Percentiles rank a stretch among this genome's conserved stretches.
Evolutionary conservation across 75 land plant species (phyloP).

Genomic region (Sequoiadendron giganteum): DNA sequence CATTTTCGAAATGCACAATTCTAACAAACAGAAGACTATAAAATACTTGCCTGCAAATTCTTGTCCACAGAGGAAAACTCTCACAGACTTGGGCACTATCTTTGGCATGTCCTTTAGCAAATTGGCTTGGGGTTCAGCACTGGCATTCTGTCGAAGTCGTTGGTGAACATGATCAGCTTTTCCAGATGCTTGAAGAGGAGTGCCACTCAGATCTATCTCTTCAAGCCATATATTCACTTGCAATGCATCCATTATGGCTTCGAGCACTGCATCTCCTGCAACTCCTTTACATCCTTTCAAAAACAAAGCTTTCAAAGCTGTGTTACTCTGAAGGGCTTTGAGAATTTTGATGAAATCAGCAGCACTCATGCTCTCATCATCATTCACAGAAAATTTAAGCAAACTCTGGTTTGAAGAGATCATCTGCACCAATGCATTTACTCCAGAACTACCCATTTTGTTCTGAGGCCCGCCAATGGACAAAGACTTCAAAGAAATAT

Average conservation of each 20-base stretch:
- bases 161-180: conserved; percentile 51
- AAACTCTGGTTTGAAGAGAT: conserved; percentile 55
- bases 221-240: conserved; percentile 80
- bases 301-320: conserved; percentile 45
- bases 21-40: not conserved
- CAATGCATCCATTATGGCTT: conserved; percentile 52
- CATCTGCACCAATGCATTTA: conserved; percentile 44
- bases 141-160: conserved; percentile 55
- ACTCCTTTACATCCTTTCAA: conserved; percentile 70
- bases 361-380: conserved; percentile 45
- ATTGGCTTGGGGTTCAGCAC: conserved; percentile 29
- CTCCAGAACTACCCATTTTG: conserved; percentile 51
- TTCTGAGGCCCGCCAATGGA: conserved; percentile 59
- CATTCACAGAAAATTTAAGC: conserved; percentile 42
- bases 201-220: conserved; percentile 60
- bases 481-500: conserved; percentile 45
- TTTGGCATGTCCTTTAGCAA: conserved; percentile 48
- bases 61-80: conserved; percentile 77
- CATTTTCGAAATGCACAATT: not conserved
- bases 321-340: conserved; percentile 52
- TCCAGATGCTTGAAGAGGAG: conserved; percentile 59
- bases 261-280: conserved; percentile 46
- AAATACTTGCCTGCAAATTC: conserved; percentile 57
- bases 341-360: conserved; percentile 55
- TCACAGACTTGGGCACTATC: conserved; percentile 47